Evolutionary conservation across 2,329 filamentous ascomycete genomes (phyloP).

Genomic region (Myriosclerotinia duriaeana): DNA sequence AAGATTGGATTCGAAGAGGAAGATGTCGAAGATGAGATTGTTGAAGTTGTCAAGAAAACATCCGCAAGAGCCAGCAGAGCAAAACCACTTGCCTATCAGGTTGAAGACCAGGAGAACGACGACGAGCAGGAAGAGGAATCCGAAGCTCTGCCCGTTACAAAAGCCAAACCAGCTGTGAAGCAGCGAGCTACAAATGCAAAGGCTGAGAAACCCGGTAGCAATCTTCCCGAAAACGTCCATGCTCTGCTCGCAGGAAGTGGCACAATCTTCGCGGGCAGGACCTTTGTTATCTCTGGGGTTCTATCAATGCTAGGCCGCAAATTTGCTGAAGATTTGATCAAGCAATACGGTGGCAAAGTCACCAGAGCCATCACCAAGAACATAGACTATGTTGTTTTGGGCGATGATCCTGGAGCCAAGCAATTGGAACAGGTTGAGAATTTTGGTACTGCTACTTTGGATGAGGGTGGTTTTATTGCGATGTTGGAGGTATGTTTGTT

Average conservation of each 20-base stretch:
- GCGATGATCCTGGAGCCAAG: conserved; percentile 34
- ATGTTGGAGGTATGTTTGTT: conserved; percentile 20
- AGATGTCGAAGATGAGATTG: not conserved
- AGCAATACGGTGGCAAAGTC: conserved; percentile 32
- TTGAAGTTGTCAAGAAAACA: not conserved
- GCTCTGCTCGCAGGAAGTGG: conserved; percentile 27
- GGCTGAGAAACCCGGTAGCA: conserved; percentile 6
- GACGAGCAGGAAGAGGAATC: not conserved
- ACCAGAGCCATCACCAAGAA: conserved; percentile 31
- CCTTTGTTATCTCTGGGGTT: conserved; percentile 31
- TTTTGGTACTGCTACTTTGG: conserved; percentile 26
- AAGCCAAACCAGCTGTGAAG: conserved; percentile 13
- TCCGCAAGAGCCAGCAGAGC: not conserved
- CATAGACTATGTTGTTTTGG: conserved; percentile 33
- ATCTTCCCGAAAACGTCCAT: conserved; percentile 31
- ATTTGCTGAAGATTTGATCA: conserved; percentile 31
- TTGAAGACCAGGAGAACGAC: no score
- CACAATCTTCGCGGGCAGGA: conserved; percentile 22
- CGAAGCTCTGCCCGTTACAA: not conserved
- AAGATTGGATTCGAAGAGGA: not conserved
- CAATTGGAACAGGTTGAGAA: conserved; percentile 33
- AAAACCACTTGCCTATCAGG: no score
- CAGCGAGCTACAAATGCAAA: no score
- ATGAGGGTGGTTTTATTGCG: conserved; percentile 32
- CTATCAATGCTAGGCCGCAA: conserved; percentile 31